A percentile compares a stretch with the other conserved stretches of the same genome.
Evolutionary conservation across 176 grass and related monocot genomes (phyloP).

Genomic region (Zoysia japonica): DNA sequence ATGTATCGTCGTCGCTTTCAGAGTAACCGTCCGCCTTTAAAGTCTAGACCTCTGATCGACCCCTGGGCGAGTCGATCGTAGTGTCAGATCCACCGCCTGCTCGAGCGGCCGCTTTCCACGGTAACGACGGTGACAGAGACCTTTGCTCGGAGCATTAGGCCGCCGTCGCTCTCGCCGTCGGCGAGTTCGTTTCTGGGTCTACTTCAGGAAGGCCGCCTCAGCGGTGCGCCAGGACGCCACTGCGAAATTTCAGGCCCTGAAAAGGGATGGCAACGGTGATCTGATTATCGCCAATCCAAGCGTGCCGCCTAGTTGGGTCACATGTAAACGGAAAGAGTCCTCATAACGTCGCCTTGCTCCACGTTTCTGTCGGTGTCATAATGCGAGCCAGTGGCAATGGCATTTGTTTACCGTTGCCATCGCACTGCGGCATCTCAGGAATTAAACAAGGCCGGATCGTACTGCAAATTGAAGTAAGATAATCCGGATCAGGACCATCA

Average conservation of each 20-base stretch:
- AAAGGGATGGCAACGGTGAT: background rate
- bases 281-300: too few species aligned
- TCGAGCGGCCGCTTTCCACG: background rate
- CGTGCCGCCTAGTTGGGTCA: background rate
- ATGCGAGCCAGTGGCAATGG: background rate
- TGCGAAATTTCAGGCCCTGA: background rate
- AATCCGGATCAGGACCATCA: background rate
- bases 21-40: background rate
- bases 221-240: too few species aligned
- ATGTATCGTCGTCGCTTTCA: background rate
- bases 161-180: background rate
- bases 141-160: background rate
- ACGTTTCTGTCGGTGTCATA: background rate
- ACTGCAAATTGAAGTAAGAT: background rate
- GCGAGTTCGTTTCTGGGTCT: background rate
- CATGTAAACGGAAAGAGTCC: background rate
- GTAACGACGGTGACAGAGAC: background rate
- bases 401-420: background rate
- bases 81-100: background rate
- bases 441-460: background rate
- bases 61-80: background rate
- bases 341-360: background rate
- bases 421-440: background rate
- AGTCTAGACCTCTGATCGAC: background rate
- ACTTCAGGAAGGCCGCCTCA: background rate